A percentile compares a stretch with the other conserved stretches of the same genome.
phyloP scores from a whole-genome alignment of 108 stramenopile genomes.

The Skeletonema tropicum region DNA sequence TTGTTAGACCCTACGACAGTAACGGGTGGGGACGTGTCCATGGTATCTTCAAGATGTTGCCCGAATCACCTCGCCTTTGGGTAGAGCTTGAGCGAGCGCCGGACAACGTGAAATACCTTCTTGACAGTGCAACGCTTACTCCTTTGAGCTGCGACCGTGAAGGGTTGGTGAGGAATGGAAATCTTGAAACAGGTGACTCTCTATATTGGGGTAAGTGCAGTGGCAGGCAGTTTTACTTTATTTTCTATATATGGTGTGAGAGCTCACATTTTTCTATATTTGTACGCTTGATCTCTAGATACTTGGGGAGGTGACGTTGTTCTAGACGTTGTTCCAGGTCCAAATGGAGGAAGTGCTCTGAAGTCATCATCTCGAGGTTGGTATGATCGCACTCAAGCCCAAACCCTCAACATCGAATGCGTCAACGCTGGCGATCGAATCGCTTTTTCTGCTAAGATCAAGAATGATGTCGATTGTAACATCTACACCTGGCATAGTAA shows the following conservation, averaged over 20 bases:
- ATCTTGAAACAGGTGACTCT: constrained; percentile 24
- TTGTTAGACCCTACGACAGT: constrained; percentile 30
- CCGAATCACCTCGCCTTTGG: constrained; percentile 9
- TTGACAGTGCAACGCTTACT: constrained; percentile 32
- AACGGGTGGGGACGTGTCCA: constrained; percentile 34
- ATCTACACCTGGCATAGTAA: constrained; percentile 32
- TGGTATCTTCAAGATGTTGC: constrained; percentile 34
- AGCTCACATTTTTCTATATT: neutral
- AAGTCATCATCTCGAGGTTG: neutral
- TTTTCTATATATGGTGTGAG: neutral
- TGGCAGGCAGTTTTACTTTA: constrained; percentile 2
- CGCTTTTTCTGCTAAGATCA: constrained; percentile 32
- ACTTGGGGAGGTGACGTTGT: constrained; percentile 31
- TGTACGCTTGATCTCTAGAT: constrained; percentile 1
- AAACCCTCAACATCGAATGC: neutral
- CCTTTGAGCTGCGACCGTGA: constrained; percentile 23
- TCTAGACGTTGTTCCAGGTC: neutral
- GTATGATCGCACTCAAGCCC: neutral
- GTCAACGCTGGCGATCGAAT: constrained; percentile 34
- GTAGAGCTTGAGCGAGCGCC: constrained; percentile 42
- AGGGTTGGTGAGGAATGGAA: constrained; percentile 32
- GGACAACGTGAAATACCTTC: constrained; percentile 21
- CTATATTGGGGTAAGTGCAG: constrained; percentile 13
- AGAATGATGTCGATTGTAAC: constrained; percentile 15
- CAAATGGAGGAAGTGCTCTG: neutral